Evolutionary conservation across 169 alveolate species (phyloP).

Genomic region (Plasmodium berghei): DNA sequence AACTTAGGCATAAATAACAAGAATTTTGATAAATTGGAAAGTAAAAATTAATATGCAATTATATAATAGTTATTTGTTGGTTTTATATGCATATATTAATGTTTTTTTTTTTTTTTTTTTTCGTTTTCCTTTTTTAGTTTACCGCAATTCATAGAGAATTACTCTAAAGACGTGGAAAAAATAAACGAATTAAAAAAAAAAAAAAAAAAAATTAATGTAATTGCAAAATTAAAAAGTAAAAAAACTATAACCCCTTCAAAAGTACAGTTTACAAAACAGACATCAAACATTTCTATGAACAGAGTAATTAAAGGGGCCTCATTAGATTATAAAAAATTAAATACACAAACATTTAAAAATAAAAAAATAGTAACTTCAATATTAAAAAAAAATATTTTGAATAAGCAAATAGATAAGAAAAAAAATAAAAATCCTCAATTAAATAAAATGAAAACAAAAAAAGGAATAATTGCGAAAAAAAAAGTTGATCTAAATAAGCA

Average conservation of each 20-base stretch:
- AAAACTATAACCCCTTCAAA: constrained; percentile 31
- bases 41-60: too few species aligned
- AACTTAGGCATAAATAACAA: too few species aligned
- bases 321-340: constrained; percentile 55
- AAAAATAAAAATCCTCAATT: constrained; percentile 25
- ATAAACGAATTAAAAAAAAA: constrained; percentile 60
- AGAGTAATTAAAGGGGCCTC: constrained; percentile 65
- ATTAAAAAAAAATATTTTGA: constrained; percentile 49
- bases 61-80: too few species aligned
- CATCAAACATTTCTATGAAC: constrained; percentile 58
- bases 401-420: constrained; percentile 38
- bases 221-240: constrained; percentile 18
- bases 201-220: constrained; percentile 27
- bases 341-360: constrained; percentile 36
- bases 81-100: neutral
- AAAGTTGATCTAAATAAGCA: constrained; percentile 4
- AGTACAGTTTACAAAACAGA: constrained; percentile 52
- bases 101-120: constrained; percentile 18
- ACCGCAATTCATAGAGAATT: constrained; percentile 61
- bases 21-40: too few species aligned
- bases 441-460: constrained; percentile 26
- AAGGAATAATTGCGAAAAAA: constrained; percentile 1
- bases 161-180: constrained; percentile 67
- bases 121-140: constrained; percentile 14
- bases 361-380: constrained; percentile 41